Evolutionary conservation across 139 green algal genomes (phyloP).

Genomic region (Chlamydomonas incerta): DNA sequence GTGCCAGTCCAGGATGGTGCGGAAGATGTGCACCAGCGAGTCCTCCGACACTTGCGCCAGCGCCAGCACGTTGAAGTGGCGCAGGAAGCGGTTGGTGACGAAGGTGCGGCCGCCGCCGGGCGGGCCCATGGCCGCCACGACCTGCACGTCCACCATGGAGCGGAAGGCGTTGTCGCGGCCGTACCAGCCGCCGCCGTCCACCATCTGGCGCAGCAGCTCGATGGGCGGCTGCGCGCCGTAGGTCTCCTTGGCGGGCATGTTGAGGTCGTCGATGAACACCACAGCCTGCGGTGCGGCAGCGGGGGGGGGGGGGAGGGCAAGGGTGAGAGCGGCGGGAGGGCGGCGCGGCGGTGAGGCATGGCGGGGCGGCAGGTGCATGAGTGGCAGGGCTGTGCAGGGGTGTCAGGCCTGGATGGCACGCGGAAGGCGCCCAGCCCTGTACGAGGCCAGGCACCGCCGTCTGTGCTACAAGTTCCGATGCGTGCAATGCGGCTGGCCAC

Average conservation of each 20-base stretch:
- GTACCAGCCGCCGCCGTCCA: conserved; percentile 77
- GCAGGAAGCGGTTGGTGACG: conserved; percentile 75
- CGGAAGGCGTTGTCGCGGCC: conserved; percentile 76
- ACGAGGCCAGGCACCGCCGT: no score
- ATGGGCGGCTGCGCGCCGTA: conserved; percentile 83
- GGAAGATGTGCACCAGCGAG: conserved; percentile 77
- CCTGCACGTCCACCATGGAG: conserved; percentile 74
- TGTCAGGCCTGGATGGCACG: no score
- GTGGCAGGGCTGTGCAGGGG: no score
- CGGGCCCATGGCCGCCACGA: conserved; percentile 80
- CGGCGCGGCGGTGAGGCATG: no score
- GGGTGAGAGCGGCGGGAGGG: no score
- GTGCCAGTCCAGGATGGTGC: conserved; percentile 84
- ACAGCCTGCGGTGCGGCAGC: conserved; percentile 30
- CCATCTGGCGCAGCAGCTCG: conserved; percentile 80
- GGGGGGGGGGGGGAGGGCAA: no score
- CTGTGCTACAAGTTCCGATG: no score
- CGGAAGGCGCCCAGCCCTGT: no score
- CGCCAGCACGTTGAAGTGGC: conserved; percentile 80
- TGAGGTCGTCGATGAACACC: conserved; percentile 86
- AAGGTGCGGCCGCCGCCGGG: conserved; percentile 80
- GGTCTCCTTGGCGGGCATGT: conserved; percentile 83
- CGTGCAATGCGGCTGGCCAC: no score
- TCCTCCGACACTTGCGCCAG: conserved; percentile 70
- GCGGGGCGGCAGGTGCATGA: no score